These are phyloP conservation scores for Platanthera guangdongensis DNA, from an alignment of 106 monocot genomes.

Conservation along the genomic window DNA sequence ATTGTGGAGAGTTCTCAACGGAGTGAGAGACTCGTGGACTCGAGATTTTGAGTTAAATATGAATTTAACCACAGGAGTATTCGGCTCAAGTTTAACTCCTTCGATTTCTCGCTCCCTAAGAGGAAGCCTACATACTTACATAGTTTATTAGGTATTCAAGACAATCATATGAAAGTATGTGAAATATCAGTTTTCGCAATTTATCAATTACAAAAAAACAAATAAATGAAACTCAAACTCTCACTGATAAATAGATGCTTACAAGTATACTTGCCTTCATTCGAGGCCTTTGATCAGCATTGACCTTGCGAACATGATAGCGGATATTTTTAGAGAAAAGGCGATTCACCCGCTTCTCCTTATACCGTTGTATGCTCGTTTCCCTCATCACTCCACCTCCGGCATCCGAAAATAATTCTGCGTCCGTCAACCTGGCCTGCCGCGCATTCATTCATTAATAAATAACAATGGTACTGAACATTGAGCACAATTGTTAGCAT, in stretches of 20 bases:
- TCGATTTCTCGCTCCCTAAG: no score
- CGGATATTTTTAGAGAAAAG: conserved; percentile 69
- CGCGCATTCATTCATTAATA: conserved; percentile 1
- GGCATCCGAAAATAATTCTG: conserved; percentile 40
- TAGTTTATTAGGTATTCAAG: no score
- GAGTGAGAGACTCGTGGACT: no score
- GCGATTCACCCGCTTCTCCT: conserved; percentile 61
- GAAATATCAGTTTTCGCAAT: no score
- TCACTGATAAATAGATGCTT: neutral
- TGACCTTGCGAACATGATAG: conserved; percentile 66
- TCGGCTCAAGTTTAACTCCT: no score
- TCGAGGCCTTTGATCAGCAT: conserved; percentile 54
- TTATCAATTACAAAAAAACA: no score
- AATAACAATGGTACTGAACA: neutral
- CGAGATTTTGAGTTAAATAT: no score
- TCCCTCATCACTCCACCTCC: conserved; percentile 34
- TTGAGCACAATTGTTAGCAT: no score
- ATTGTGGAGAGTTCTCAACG: no score
- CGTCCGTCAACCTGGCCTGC: conserved; percentile 46
- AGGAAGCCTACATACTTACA: no score
- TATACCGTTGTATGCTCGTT: conserved; percentile 47
- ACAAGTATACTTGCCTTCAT: conserved; percentile 37
- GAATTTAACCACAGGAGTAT: no score
- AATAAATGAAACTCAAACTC: neutral
- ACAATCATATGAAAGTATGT: no score